Conservation (phyloP, 2,329 filamentous ascomycete species). For the Calonectria pteridis region DNA sequence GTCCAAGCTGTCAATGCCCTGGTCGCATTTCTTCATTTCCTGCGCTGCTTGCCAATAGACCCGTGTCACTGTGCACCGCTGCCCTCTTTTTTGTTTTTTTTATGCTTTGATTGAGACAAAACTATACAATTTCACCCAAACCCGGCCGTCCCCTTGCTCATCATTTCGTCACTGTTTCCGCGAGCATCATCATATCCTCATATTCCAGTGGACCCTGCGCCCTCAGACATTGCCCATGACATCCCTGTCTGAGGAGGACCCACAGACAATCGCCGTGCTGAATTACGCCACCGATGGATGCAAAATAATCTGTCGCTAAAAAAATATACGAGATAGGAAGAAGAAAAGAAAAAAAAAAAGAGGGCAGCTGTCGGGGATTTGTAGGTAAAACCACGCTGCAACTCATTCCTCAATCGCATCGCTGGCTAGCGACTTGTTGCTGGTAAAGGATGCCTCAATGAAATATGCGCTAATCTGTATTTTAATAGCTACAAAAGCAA, state of each 20-base stretch:
- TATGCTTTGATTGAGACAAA: not conserved
- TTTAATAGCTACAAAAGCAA: not conserved
- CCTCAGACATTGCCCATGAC: not conserved
- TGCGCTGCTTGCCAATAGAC: not conserved
- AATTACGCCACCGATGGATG: not conserved
- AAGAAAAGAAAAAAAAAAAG: not conserved
- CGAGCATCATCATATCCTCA: constrained; percentile 6
- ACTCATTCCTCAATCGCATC: not conserved
- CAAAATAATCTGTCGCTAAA: not conserved
- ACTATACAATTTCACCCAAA: not conserved
- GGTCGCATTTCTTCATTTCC: not conserved
- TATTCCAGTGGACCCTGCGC: not conserved
- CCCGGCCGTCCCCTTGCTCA: not conserved
- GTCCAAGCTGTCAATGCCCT: not conserved
- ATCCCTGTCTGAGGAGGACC: not conserved
- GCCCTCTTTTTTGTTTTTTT: not conserved
- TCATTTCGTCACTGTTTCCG: not conserved
- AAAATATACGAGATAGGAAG: not conserved
- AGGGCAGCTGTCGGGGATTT: not conserved
- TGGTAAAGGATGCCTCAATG: too few species aligned
- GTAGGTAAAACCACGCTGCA: not conserved
- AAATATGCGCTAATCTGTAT: not conserved
- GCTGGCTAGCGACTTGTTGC: too few species aligned
- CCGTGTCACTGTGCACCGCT: not conserved
- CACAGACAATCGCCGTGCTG: not conserved